Conservation (phyloP, 768 basidiomycete genomes). For the Macrolepiota dolichaula region DNA sequence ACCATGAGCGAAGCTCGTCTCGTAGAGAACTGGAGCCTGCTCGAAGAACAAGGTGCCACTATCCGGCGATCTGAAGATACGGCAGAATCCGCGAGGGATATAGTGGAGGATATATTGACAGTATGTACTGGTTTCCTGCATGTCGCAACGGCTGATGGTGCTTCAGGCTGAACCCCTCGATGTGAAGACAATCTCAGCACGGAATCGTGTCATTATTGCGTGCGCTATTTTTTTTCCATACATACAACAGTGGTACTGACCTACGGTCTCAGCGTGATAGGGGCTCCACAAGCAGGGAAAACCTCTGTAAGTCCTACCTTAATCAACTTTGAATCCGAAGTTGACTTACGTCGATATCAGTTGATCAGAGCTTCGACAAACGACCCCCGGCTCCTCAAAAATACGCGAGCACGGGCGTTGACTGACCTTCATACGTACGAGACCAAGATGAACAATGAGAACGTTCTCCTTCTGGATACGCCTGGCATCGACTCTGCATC, state of each 20-base stretch:
- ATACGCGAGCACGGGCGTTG: neutral
- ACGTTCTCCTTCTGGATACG: slow-evolving; percentile 1
- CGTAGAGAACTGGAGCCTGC: neutral
- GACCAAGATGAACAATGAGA: neutral
- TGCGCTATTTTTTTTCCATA: neutral
- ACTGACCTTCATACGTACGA: neutral
- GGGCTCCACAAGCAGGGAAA: neutral
- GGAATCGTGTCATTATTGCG: neutral
- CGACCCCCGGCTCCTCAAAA: neutral
- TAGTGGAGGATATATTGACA: neutral
- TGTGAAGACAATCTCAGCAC: neutral
- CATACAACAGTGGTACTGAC: too few species aligned
- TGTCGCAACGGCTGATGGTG: too few species aligned
- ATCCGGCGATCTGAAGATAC: neutral
- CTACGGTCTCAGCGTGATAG: neutral
- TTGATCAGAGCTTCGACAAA: neutral
- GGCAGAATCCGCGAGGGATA: neutral
- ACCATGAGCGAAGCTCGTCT: neutral
- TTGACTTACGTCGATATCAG: neutral
- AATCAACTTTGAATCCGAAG: neutral
- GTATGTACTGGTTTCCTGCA: neutral
- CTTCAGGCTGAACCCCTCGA: neutral
- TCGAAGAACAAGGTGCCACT: neutral
- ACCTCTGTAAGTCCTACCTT: neutral
- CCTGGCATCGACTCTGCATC: neutral